Base-by-base conservation (phyloP, 169 alveolate species). In the Eimeria acervulina region DNA sequence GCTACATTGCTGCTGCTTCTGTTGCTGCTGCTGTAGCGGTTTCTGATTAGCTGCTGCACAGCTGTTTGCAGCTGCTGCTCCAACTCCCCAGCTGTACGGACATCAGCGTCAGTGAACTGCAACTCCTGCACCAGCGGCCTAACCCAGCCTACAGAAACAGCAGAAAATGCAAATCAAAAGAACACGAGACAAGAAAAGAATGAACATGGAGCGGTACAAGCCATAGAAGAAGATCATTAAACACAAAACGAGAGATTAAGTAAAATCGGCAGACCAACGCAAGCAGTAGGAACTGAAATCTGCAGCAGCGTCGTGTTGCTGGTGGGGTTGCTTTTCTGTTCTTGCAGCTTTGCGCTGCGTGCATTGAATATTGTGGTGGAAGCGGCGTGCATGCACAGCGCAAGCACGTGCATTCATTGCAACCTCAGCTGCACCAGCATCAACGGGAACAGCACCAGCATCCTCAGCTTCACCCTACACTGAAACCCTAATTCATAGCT, bases 51-150 rank as follows among this genome's bases (percentile, higher is more conserved):
- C 40, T 80, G 90, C 90, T 40, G 90, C n/a, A 80, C 12, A n/a
- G 90, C 28, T n/a, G 40, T n/a, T 23, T 80, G 90, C 63, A 80
- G 63, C 51, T 36, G 88, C 88, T 78, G 47, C 59, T 78, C 88
- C 51, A 44, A 36, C 59, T 40, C 88, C n/a, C 10, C 63, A n/a
- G 59, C 38, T 33, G 63, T 40, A 40, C 61, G 88, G 33, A 28
- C 38, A 17, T 78, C 88, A 36, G 88, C 61, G 19, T 78, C 88
- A 7, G 51, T 26, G 59, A 38, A 47, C 21, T 78, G 38, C 59
- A 40, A 6, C 59, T 1, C 59, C 33, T 78, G 40, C 2, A 17
- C 26, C 15, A 78, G 28, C 0, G 88, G 88, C 28, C 61, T 12
- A 8, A 40, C 88, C 51, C 59, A 44, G 8, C 88, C 88, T 78